Base-by-base conservation (phyloP, 495 filamentous ascomycete species). In the Polyplosphaeria fusca region DNA sequence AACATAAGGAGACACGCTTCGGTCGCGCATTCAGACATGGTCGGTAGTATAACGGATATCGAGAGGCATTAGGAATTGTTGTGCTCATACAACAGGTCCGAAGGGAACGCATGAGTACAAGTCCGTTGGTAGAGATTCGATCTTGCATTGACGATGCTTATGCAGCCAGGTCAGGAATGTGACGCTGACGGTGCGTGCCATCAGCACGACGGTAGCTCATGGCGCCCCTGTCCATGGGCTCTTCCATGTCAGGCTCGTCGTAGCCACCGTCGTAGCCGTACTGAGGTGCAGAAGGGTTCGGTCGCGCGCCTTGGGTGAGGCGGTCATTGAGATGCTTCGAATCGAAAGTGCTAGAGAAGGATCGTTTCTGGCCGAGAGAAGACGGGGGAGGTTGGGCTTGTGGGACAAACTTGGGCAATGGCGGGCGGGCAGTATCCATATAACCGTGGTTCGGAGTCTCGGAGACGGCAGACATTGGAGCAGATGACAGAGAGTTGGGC, bases 181-280 rank as follows among this genome's bases (percentile, higher is more conserved):
- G 54, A 38, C 65, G 52, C 47, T 56, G 52, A 28, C 65, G 63
- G 12, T 66, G 55, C 5, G 65, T 68, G 23, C 65, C 65, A 57
- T 68, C 65, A 12, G 65, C 65, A 13, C 65, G 43, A n/a, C 65
- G 65, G 38, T 68, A 68, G 38, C 54, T 66, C 65, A 68, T 68
- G 13, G 63, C 63, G 3, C 35, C 13, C 7, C 55, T 25, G 25
- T 57, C 63, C 32, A 60, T 38, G 12, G 47, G 45, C 27, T 63
- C 65, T 27, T 62, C 65, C 44, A 56, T 58, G 44, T 63, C 62
- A 37, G 54, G 44, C 37, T 58, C 64, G 25, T 67, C 63, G 47
- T 58, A 61, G 26, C 27, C 30, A 11, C 40, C 41, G 25, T 58
- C 56, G 37, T 61, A 67, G 23, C 22, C 51, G 30, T 57, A 60